These are phyloP conservation scores for Baorangia bicolor DNA, from an alignment of 768 basidiomycete species.

Conservation along the genomic window DNA sequence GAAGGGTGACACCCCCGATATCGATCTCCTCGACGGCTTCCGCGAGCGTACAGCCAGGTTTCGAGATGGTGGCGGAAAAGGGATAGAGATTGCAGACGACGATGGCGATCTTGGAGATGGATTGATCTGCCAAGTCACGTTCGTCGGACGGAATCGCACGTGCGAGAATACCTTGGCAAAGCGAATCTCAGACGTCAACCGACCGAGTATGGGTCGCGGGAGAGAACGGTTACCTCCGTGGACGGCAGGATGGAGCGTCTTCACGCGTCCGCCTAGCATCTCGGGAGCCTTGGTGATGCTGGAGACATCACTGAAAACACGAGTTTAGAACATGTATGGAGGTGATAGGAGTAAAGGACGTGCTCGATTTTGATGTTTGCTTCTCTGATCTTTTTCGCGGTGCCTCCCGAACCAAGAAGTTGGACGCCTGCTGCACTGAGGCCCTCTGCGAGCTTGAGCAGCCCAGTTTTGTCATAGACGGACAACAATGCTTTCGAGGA, in stretches of 20 bases:
- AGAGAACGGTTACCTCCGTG: conserved; percentile 73
- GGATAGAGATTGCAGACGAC: conserved; percentile 99
- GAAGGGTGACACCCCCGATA: conserved; percentile 96
- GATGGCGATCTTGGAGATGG: conserved; percentile 90
- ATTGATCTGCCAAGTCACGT: conserved; percentile 76
- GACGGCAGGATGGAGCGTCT: conserved; percentile 96
- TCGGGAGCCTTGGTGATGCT: conserved; percentile 97
- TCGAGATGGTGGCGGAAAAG: conserved; percentile 87
- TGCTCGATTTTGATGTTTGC: conserved; percentile 89
- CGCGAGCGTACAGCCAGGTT: conserved; percentile 84
- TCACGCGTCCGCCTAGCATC: conserved; percentile 97
- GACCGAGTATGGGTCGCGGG: background rate
- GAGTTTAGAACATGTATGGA: conserved; percentile 7
- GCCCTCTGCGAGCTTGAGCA: conserved; percentile 87
- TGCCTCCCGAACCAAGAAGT: conserved; percentile 93
- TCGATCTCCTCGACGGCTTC: conserved; percentile 98
- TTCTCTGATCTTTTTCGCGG: conserved; percentile 96
- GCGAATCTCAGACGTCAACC: conserved; percentile 4
- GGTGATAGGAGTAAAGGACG: conserved; percentile 34
- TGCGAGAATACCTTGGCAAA: conserved; percentile 79
- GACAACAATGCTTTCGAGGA: conserved; percentile 73
- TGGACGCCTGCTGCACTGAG: conserved; percentile 79
- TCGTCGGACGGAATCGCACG: conserved; percentile 90
- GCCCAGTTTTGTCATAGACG: conserved; percentile 92
- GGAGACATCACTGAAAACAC: conserved; percentile 78